phyloP scores from a whole-genome alignment of 192 early-diverging fungal genomes.

The Podila epicladia region DNA sequence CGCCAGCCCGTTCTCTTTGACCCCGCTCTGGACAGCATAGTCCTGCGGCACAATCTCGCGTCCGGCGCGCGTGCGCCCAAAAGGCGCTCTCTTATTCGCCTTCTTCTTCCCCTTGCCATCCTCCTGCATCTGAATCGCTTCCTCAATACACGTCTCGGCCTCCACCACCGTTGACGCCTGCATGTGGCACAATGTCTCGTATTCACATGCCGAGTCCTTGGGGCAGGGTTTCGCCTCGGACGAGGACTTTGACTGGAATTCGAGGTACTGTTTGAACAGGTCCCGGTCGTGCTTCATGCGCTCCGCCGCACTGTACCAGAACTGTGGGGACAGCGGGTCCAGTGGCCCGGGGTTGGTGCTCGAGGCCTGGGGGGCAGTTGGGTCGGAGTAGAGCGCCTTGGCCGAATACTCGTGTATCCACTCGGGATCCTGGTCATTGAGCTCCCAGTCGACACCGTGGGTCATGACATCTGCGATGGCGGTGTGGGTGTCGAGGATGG shows the following conservation, averaged over 20 bases:
- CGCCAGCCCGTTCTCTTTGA: neutral
- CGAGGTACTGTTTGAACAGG: conserved; percentile 56
- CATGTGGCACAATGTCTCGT: conserved; percentile 35
- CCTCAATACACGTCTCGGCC: conserved; percentile 8
- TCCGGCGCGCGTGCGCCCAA: conserved; percentile 16
- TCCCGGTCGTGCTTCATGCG: conserved; percentile 44
- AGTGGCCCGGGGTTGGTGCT: neutral
- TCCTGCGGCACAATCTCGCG: conserved; percentile 1
- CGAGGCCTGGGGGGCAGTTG: neutral
- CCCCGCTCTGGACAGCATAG: conserved; percentile 18
- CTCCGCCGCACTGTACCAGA: conserved; percentile 57
- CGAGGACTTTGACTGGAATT: conserved; percentile 50
- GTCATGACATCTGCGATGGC: conserved; percentile 58
- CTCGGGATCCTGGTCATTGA: conserved; percentile 35
- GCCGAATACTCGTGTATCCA: conserved; percentile 65
- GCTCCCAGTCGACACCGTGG: conserved; percentile 45
- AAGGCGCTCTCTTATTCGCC: conserved; percentile 12
- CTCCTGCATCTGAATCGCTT: too few relatives aligned
- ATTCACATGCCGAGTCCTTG: conserved; percentile 17
- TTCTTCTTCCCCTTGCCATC: conserved; percentile 9
- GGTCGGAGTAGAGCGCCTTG: conserved; percentile 35
- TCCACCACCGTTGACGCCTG: conserved; percentile 41
- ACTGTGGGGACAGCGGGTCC: conserved; percentile 52
- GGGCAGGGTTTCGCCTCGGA: conserved; percentile 15
- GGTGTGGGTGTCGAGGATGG: conserved; percentile 58